A percentile compares a stretch with the other conserved stretches of the same genome.
Evolutionary conservation across 176 grass and related monocot species (phyloP).

Genomic region (Canna indica): DNA sequence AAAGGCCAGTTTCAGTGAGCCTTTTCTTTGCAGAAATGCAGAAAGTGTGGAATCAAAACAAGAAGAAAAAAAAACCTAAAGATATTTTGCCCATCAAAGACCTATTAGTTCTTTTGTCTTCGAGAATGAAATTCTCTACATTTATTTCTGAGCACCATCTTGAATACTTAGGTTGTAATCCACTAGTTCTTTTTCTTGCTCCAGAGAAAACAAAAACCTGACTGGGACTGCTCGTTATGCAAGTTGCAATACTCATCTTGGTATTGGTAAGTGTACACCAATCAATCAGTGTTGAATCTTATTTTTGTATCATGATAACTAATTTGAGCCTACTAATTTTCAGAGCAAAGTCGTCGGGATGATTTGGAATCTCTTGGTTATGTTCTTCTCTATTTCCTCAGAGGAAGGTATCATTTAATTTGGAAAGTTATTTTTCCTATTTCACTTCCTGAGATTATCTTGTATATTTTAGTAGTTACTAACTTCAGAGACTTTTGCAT

Average conservation of each 20-base stretch:
- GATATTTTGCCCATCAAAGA: too few relatives aligned
- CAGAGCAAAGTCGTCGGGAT: slow-evolving; percentile 96
- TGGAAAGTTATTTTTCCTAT: background rate
- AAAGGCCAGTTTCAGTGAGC: background rate
- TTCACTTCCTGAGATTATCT: background rate
- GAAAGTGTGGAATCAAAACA: background rate
- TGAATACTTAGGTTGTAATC: background rate
- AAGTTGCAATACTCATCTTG: slow-evolving; percentile 92
- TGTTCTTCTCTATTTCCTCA: slow-evolving; percentile 91
- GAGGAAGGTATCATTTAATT: slow-evolving; percentile 51
- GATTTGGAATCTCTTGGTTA: slow-evolving; percentile 99
- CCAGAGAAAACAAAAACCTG: slow-evolving; percentile 91
- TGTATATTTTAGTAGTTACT: background rate
- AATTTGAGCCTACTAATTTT: slow-evolving; percentile 23
- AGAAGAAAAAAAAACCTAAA: background rate
- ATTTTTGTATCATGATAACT: background rate
- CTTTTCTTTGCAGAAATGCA: background rate
- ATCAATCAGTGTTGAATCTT: background rate
- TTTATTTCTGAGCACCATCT: background rate
- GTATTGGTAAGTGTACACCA: slow-evolving; percentile 50
- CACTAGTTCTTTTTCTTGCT: slow-evolving; percentile 11
- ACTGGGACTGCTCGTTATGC: slow-evolving; percentile 94
- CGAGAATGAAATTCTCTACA: background rate
- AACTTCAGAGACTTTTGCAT: background rate
- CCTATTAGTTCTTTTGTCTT: background rate